Base-by-base conservation (phyloP, 257 asterid genomes). In the Oldenlandia corymbosa region DNA sequence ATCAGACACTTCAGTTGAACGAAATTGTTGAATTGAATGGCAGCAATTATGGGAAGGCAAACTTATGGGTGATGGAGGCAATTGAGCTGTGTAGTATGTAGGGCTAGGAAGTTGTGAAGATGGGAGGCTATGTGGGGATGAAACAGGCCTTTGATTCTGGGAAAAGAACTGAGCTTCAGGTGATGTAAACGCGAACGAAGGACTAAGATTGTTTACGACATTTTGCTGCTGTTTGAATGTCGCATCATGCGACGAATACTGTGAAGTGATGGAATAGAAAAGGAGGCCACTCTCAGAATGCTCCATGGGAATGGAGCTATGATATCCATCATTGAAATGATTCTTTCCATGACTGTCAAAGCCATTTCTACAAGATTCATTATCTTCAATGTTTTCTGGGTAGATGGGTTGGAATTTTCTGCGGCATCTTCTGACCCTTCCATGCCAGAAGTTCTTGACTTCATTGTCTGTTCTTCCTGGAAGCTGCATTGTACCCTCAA, bases 401-500 rank as follows among this genome's bases (percentile, higher is more conserved):
- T 75, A 79, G 20, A 76, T 43, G 17, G 77, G 85, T 45, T 73
- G 73, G 47, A 75, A 68, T 49, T 75, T 77, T 51, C 73, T 76
- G 31, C 43, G 64, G 62, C 86, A 76, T 73, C 78, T 81, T 76
- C 83, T 81, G 53, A 73, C 71, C 68, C 81, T 77, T 68, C 80
- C 79, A 62, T 84, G 88, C 91, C 91, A 84, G 65, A 81, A 84
- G 46, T 81, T 81, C 84, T 84, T 81, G 51, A 81, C 75, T 65
- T 84, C 86, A 47, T 82, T 81, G 71, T 81, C 91, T 14, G 88
- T 77, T 74, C 88, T 81, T 5, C 88, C 91, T 2, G 88, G 79
- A 20, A 84, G 48, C 91, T 84, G 81, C 76, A 73, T 16, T n/a
- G 37, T 30, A 62, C 56, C 28, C 64, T 23, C 55, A 52, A 11